phyloP scores from a whole-genome alignment of 139 green algal genomes.

The Picochlorum sp. region DNA sequence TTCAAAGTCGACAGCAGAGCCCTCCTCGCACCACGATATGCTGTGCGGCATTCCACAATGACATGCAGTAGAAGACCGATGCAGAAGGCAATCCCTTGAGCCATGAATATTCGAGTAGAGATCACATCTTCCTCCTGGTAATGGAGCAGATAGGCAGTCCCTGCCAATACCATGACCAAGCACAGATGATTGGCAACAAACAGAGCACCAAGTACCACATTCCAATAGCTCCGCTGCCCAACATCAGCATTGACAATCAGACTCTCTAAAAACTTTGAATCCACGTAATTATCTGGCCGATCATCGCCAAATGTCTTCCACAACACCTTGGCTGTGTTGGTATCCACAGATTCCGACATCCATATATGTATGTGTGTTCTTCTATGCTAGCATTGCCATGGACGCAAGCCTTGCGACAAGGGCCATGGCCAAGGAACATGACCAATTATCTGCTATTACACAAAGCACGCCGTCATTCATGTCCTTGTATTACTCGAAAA shows the following conservation, averaged over 20 bases:
- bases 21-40: not conserved
- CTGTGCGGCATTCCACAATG: not conserved
- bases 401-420: too few relatives aligned
- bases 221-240: constrained; percentile 22
- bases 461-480: too few relatives aligned
- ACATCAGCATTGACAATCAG: constrained; percentile 41
- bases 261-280: constrained; percentile 52
- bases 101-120: too few relatives aligned
- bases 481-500: too few relatives aligned
- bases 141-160: constrained; percentile 45
- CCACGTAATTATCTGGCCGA: constrained; percentile 57
- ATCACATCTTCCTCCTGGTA: not conserved
- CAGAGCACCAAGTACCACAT: constrained; percentile 49
- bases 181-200: constrained; percentile 68
- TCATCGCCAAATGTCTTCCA: constrained; percentile 23
- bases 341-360: too few relatives aligned
- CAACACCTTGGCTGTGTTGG: not conserved
- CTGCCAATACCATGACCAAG: constrained; percentile 35
- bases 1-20: not conserved
- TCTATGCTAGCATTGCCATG: too few relatives aligned
- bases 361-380: too few relatives aligned
- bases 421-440: too few relatives aligned
- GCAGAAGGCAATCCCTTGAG: not conserved
- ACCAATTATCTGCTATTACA: too few relatives aligned
- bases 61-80: not conserved